Evolutionary conservation across 345 rosid genomes (phyloP).

Genomic region (Leavenworthia alabamica): DNA sequence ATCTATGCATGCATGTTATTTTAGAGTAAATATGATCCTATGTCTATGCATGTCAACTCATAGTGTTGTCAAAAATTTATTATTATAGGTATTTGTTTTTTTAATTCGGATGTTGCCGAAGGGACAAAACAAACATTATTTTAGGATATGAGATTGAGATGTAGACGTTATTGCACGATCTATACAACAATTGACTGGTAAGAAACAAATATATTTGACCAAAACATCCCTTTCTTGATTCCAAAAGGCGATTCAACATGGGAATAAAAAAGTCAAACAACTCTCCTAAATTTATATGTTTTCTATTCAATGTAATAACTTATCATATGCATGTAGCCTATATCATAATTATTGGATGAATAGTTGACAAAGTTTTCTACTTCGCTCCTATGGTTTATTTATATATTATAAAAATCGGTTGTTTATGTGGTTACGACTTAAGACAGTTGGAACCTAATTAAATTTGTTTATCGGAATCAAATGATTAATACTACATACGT

Average conservation of each 20-base stretch:
- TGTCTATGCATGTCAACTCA: background rate
- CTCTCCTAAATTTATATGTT: background rate
- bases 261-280: constrained; percentile 8
- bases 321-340: background rate
- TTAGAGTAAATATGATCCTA: too few relatives aligned
- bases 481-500: background rate
- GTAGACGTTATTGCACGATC: constrained; percentile 5
- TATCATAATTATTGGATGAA: background rate
- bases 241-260: constrained; percentile 5
- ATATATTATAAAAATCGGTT: background rate
- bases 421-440: background rate
- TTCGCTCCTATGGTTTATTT: background rate
- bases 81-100: background rate
- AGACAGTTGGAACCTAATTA: background rate
- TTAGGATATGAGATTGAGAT: background rate
- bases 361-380: constrained; percentile 1
- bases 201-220: background rate
- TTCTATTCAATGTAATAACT: background rate
- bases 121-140: background rate
- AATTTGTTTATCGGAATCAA: background rate
- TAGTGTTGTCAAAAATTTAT: background rate
- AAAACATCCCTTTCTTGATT: constrained; percentile 6
- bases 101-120: background rate
- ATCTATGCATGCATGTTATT: background rate
- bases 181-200: constrained; percentile 5